These are phyloP conservation scores for Lentinula detonsa DNA, from an alignment of 768 basidiomycete species.

Conservation along the genomic window DNA sequence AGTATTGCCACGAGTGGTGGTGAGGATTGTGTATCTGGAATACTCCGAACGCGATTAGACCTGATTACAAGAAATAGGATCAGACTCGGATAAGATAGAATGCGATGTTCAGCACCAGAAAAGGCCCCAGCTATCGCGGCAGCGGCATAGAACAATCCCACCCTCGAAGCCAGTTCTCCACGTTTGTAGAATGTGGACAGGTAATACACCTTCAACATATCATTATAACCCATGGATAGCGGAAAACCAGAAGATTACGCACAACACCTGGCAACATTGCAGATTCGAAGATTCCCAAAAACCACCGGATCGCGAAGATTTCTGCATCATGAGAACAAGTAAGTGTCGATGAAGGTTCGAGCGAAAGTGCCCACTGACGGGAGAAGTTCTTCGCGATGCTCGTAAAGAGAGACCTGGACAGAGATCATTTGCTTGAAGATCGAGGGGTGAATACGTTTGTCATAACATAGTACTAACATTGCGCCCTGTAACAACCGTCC, in stretches of 20 bases:
- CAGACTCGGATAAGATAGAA: background rate
- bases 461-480: constrained; percentile 23
- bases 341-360: background rate
- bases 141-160: constrained; percentile 46
- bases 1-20: constrained; percentile 44
- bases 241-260: background rate
- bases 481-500: constrained; percentile 24
- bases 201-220: constrained; percentile 33
- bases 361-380: constrained; percentile 16
- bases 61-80: constrained; percentile 12
- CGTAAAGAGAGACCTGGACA: constrained; percentile 35
- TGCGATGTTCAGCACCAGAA: constrained; percentile 23
- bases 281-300: constrained; percentile 43
- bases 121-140: constrained; percentile 42
- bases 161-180: constrained; percentile 42
- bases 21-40: constrained; percentile 37
- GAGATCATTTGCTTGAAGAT: background rate
- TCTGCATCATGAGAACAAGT: constrained; percentile 15
- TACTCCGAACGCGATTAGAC: constrained; percentile 45
- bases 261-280: constrained; percentile 44
- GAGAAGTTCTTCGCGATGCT: constrained; percentile 42
- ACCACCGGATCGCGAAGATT: constrained; percentile 42
- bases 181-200: constrained; percentile 48
- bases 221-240: background rate
- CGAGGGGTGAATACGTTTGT: background rate